These are phyloP conservation scores for Erodium maritimum DNA, from an alignment of 345 rosid species.

Conservation along the genomic window DNA sequence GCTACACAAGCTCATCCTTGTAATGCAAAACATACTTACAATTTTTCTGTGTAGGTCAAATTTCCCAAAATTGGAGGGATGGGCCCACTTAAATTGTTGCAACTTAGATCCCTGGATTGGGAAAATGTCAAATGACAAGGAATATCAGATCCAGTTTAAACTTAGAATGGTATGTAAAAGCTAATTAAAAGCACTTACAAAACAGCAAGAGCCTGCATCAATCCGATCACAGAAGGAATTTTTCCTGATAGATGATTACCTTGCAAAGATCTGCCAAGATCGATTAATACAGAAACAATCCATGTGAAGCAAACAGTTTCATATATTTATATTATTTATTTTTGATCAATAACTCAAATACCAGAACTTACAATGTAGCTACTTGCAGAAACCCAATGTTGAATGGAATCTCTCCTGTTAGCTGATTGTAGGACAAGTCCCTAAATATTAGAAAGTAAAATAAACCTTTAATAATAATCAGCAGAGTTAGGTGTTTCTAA, in stretches of 20 bases:
- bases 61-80: constrained; percentile 91
- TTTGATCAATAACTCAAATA: too few species aligned
- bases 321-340: too few species aligned
- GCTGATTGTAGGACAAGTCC: constrained; percentile 89
- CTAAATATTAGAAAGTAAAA: constrained; percentile 24
- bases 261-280: constrained; percentile 71
- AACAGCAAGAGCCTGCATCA: constrained; percentile 99
- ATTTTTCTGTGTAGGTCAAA: constrained; percentile 75
- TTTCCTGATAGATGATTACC: constrained; percentile 67
- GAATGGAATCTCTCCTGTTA: constrained; percentile 88
- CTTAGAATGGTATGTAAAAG: too few species aligned
- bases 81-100: constrained; percentile 74
- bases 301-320: too few species aligned
- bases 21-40: constrained; percentile 32
- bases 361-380: constrained; percentile 69
- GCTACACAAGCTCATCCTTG: neutral
- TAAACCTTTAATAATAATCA: neutral
- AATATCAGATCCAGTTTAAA: neutral
- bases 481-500: neutral
- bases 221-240: constrained; percentile 92
- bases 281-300: too few species aligned
- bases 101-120: constrained; percentile 65
- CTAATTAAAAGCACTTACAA: constrained; percentile 59
- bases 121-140: constrained; percentile 1
- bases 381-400: constrained; percentile 97